A percentile compares a stretch with the other conserved stretches of the same genome.
These are phyloP conservation scores for Coelastrella sp. DNA, from an alignment of 139 green algal species.

Conservation along the genomic window DNA sequence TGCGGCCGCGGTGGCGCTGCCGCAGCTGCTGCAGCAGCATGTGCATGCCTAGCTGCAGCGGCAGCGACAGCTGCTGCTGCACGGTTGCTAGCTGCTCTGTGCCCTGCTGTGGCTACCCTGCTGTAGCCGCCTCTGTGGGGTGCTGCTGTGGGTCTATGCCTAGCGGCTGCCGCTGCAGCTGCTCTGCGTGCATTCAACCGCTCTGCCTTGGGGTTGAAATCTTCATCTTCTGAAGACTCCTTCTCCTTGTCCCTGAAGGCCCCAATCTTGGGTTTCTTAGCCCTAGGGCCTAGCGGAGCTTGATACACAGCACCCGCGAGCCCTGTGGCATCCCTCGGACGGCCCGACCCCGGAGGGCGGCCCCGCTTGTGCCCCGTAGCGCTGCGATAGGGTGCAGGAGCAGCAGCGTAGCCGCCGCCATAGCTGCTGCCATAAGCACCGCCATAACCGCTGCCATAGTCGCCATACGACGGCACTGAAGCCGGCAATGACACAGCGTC, in stretches of 20 bases:
- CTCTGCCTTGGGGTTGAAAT: slow-evolving; percentile 46
- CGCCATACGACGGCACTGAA: not conserved
- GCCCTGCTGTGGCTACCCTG: not conserved
- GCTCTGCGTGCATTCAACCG: not conserved
- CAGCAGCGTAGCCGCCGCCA: not conserved
- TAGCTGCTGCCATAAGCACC: not conserved
- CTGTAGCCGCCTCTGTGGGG: not conserved
- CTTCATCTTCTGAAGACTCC: slow-evolving; percentile 24
- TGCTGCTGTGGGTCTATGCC: not conserved
- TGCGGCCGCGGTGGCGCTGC: not conserved
- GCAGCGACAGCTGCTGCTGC: not conserved
- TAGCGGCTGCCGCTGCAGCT: not conserved
- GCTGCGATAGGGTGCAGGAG: not conserved
- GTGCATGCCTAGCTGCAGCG: slow-evolving; percentile 23
- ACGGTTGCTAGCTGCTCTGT: not conserved
- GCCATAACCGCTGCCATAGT: not conserved
- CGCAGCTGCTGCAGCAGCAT: slow-evolving; percentile 10
- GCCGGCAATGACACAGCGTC: not conserved
- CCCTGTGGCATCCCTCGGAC: not conserved
- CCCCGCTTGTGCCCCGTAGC: not conserved
- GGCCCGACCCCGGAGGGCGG: not conserved
- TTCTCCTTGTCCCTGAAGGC: slow-evolving; percentile 6
- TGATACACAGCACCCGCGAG: not conserved
- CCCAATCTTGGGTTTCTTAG: slow-evolving; percentile 27
- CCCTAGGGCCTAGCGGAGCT: slow-evolving; percentile 4